Evolutionary conservation across 1,139 yeast species (phyloP).

Genomic region (Kluyveromyces sp.): DNA sequence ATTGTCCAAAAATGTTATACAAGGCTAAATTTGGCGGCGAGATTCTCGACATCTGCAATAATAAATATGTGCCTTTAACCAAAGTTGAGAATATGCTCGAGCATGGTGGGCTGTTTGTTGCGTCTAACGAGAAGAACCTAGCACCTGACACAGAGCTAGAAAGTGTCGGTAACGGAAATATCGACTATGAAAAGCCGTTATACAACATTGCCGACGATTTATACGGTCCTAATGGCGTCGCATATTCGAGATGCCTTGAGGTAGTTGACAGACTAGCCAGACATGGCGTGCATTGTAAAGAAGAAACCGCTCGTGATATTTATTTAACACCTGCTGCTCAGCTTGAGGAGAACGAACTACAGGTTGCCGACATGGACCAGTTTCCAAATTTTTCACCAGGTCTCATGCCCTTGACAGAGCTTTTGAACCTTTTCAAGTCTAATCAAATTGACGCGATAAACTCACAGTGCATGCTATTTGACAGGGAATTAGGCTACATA

Average conservation of each 20-base stretch:
- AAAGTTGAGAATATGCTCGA: slow-evolving; percentile 32
- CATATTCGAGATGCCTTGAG: slow-evolving; percentile 28
- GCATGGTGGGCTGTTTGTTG: slow-evolving; percentile 40
- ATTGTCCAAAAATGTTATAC: slow-evolving; percentile 77
- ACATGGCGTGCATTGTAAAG: slow-evolving; percentile 19
- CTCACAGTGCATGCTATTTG: slow-evolving; percentile 21
- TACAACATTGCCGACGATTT: slow-evolving; percentile 36
- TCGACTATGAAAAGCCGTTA: slow-evolving; percentile 7
- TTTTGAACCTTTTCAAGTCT: slow-evolving; percentile 29
- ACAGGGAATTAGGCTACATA: slow-evolving; percentile 18
- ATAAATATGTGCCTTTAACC: slow-evolving; percentile 40
- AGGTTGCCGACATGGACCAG: slow-evolving; percentile 15
- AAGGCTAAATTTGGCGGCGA: slow-evolving; percentile 76
- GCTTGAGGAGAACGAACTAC: slow-evolving; percentile 12
- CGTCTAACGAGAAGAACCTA: slow-evolving; percentile 11
- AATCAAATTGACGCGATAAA: slow-evolving; percentile 21
- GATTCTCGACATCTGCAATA: slow-evolving; percentile 47
- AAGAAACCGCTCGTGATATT: slow-evolving; percentile 14
- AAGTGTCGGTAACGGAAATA: slow-evolving; percentile 15
- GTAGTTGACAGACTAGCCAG: slow-evolving; percentile 25
- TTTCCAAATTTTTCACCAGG: slow-evolving; percentile 41
- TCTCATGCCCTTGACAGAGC: slow-evolving; percentile 42
- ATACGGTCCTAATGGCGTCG: slow-evolving; percentile 32
- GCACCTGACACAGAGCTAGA: slow-evolving; percentile 1
- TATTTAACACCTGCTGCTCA: slow-evolving; percentile 19